Evolutionary conservation across 1,139 yeast species (phyloP), one percentile per base, ranked within the genome.

Genomic region (Waltiozyma sp.): DNA sequence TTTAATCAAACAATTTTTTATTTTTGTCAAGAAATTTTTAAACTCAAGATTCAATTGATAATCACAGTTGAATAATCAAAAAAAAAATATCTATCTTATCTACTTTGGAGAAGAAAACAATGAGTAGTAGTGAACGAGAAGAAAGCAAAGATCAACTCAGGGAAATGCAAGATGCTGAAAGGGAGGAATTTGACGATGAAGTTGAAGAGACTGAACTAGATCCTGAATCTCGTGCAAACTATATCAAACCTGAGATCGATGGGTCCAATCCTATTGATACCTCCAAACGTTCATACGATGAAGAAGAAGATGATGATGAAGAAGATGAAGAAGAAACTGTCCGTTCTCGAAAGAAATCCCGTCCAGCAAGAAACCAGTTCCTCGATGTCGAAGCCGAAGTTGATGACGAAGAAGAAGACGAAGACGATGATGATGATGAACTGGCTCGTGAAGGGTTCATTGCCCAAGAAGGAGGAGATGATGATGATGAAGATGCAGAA

Each of bases 381-480:
- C 74, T 91, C 65, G 99, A 91, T 83, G 94, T 91, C 45, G 98
- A 91, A 70, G 99, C 99, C 47, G 98, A 91, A 61, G 99, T 91
- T 46, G 96, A 93, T 61, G 97, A 91, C 48, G 98, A 91, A 53
- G 98, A 91, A 47, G 98, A 91, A 52, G 98, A 91, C 37, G 89
- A 81, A 37, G 82, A 87, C 41, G 97, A 89, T 53, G 97, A 88
- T 47, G 95, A 87, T 52, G 96, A 87, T 54, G 96, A 84, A 50
- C 66, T 86, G 38, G 76, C 84, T 45, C 76, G 89, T 55, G 94
- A 88, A 58, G 95, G 86, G 58, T 82, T 81, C 59, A 77, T 82
- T 51, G 77, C 71, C 4, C 67, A 80, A 9, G 95, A 83, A 53
- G 94, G 82, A 49, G 82, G 67, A 15, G 74, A 73, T 40, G 75